Conservation (phyloP, 306 rosid genomes). For the Sophora flavescens region DNA sequence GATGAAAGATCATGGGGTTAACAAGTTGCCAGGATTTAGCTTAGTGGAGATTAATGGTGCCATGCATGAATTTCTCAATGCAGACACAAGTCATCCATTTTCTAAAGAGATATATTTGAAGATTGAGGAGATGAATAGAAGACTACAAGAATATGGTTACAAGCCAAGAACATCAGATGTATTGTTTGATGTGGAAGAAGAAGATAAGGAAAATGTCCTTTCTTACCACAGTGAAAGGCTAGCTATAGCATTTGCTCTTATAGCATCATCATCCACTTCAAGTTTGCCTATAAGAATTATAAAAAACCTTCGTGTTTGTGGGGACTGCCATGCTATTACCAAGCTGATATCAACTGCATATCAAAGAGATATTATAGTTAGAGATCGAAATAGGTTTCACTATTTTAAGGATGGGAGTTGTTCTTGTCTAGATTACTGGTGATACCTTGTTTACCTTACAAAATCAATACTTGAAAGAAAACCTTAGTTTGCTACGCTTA, state of each 20-base stretch:
- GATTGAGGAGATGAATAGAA: constrained; percentile 52
- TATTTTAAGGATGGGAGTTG: constrained; percentile 56
- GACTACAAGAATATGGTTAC: constrained; percentile 51
- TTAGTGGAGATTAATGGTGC: constrained; percentile 55
- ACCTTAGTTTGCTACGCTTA: not conserved
- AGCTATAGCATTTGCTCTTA: constrained; percentile 57
- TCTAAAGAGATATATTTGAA: constrained; percentile 52
- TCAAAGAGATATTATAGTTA: constrained; percentile 51
- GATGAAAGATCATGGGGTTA: constrained; percentile 55
- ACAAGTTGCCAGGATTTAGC: constrained; percentile 61
- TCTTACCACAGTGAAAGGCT: constrained; percentile 62
- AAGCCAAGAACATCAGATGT: constrained; percentile 54
- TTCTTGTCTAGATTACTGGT: constrained; percentile 56
- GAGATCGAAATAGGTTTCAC: constrained; percentile 58
- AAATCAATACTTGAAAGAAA: constrained; percentile 9
- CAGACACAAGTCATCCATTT: constrained; percentile 56
- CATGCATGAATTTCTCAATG: constrained; percentile 59
- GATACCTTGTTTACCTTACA: constrained; percentile 36
- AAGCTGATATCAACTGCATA: constrained; percentile 51
- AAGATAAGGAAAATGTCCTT: constrained; percentile 56
- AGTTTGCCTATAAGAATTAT: constrained; percentile 48
- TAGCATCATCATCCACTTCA: constrained; percentile 47
- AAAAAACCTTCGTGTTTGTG: constrained; percentile 58
- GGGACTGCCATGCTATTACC: constrained; percentile 49
- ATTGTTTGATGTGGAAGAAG: constrained; percentile 59